These are phyloP conservation scores for Chernovozyma aurita DNA, from an alignment of 1,139 yeast genomes.

Conservation along the genomic window DNA sequence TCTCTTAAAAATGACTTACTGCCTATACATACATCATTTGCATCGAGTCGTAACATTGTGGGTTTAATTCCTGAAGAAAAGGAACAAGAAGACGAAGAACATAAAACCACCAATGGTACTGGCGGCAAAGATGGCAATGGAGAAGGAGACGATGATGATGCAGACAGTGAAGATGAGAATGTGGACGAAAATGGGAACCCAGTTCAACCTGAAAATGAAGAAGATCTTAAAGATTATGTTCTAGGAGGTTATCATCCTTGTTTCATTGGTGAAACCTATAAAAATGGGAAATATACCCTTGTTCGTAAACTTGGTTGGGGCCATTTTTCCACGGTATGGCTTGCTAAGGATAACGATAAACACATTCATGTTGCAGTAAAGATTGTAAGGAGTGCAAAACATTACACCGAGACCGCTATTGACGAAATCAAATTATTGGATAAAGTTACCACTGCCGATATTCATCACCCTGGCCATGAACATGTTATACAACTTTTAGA, in stretches of 20 bases:
- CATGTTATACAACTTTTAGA: constrained; percentile 65
- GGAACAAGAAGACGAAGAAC: neutral
- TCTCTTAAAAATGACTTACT: constrained; percentile 3
- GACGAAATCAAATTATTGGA: constrained; percentile 73
- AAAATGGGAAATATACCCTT: constrained; percentile 54
- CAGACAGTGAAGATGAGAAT: constrained; percentile 28
- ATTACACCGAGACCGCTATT: constrained; percentile 78
- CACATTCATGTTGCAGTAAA: constrained; percentile 76
- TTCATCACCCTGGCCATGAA: constrained; percentile 61
- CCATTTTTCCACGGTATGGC: constrained; percentile 49
- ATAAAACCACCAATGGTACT: constrained; percentile 17
- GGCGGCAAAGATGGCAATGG: constrained; percentile 37
- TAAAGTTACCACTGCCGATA: constrained; percentile 39
- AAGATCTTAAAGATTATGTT: constrained; percentile 64
- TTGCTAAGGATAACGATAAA: constrained; percentile 50
- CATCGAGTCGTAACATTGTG: neutral
- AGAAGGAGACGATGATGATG: constrained; percentile 27
- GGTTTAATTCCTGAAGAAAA: neutral
- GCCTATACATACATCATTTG: constrained; percentile 3
- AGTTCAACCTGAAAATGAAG: constrained; percentile 54
- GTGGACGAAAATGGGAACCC: constrained; percentile 12
- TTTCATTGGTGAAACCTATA: constrained; percentile 66
- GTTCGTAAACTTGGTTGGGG: constrained; percentile 69
- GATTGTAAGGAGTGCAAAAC: constrained; percentile 72
- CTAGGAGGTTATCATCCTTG: constrained; percentile 91